Evolutionary conservation across 768 basidiomycete genomes (phyloP), one percentile per base, ranked within the genome.

Genomic region (Tephrocybe sp.): DNA sequence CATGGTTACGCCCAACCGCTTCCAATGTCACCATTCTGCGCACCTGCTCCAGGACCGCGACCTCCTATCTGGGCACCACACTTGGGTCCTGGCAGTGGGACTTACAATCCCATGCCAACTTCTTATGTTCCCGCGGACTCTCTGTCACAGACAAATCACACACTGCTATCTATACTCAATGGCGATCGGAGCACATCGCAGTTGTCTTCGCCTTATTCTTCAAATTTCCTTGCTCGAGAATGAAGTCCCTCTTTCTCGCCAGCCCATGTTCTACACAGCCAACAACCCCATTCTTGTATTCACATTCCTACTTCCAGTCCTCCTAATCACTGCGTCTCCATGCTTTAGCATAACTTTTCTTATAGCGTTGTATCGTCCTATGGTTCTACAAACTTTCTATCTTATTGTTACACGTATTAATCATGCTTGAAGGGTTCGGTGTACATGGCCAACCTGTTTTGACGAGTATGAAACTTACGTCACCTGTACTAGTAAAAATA

Each of bases 121-220:
- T 44, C 51, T 3, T 46, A 48, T 27, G 30, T 32, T 3, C 35
- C 46, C 5, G 21, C 18, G 5, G 46, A 46, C 39, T 27, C 49
- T 36, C 32, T 41, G 30, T 42, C 44, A 11, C 37, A 54, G 18
- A 32, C 38, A 9, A 53, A 45, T 27, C 57, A 53, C 27, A 43
- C 58, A 39, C 50, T 57, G 22, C 42, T 59, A 24, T 56, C 58
- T 13, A 59, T 59, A 18, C 50, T 59, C n/a, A 59, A 56, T 16
- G 32, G 44, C 22, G 49, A 49, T 9, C 51, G 55, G 22, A 42
- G n/a, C 25, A 30, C 44, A 12, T 52, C 58, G 9, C 47, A 25
- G 43, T 44, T 50, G 2, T 24, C 50, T 12, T 19, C 48, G 2
- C 46, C 54, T 2, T 49, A 44, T 44, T 22, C 51, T 37, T 15